Base-by-base conservation (phyloP, 306 rosid genomes). In the Oxytropis ochrocephala region DNA sequence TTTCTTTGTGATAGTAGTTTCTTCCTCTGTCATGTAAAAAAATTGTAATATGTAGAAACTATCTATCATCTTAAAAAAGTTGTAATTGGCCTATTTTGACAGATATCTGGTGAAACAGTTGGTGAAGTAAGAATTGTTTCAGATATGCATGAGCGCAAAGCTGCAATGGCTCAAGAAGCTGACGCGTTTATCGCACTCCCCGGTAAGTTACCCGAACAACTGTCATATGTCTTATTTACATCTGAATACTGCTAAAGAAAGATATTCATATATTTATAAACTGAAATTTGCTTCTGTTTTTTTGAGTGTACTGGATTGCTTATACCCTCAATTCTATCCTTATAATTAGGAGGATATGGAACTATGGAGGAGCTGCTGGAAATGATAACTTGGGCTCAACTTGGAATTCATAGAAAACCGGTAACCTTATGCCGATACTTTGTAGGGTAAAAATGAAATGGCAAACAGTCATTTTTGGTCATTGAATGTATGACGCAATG, bases 81-180 rank as follows among this genome's bases (percentile, higher is more conserved):
- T 72, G 55, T 42, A 41, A 55, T 69, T 80, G 82, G 56, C 50
- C 52, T 51, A 65, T 42, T 52, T 64, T 77, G 82, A 55, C 83
- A 94, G 99, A 94, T 94, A 75, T 94, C 97, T 51, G 99, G 99
- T 57, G 76, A 83, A 82, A 33, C 92, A 24, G 95, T 94, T 12
- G 99, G 99, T 71, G 97, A 94, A 83, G 96, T 94, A 52, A 87
- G 87, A 83, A 87, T 85, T 21, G 97, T 91, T 78, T 81, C 82
- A 33, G 92, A 94, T 89, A 94, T 94, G 99, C 99, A 94, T 41
- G 97, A 88, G 81, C 90, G 99, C 13, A 94, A 94, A 79, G 97
- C 99, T 65, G 80, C 80, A 12, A 94, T 94, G 99, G 90, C 99
- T 82, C 83, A 58, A 78, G 96, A 91, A 79, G 82, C 97, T 39